Conservation (phyloP, 345 rosid species). For the Diplotaxis tenuifolia region DNA sequence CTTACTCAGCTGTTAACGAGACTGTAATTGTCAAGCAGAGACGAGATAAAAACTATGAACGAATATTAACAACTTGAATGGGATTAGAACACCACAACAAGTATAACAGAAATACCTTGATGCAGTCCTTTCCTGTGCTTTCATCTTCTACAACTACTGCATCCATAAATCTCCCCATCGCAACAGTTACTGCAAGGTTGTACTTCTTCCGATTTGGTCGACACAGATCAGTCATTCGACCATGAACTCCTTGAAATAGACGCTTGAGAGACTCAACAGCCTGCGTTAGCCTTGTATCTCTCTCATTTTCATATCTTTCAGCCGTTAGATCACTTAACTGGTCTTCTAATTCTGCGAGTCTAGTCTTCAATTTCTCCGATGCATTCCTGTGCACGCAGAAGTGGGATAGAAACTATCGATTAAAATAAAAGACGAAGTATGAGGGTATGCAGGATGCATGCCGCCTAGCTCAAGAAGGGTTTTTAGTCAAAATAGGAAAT, state of each 20-base stretch:
- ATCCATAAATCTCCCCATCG: slow-evolving; percentile 99
- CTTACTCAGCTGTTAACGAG: not conserved
- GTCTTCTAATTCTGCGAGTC: slow-evolving; percentile 72
- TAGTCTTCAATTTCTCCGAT: slow-evolving; percentile 69
- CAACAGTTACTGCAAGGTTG: slow-evolving; percentile 96
- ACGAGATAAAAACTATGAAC: slow-evolving; percentile 2
- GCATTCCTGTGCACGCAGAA: slow-evolving; percentile 52
- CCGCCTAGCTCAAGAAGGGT: slow-evolving; percentile 15
- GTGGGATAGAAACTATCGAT: slow-evolving; percentile 5
- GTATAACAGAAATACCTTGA: slow-evolving; percentile 58
- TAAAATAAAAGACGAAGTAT: not conserved
- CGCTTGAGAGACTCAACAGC: slow-evolving; percentile 93
- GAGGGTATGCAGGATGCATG: slow-evolving; percentile 7
- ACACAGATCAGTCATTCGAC: slow-evolving; percentile 96
- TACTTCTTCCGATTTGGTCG: slow-evolving; percentile 89
- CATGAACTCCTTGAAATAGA: slow-evolving; percentile 92
- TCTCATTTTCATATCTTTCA: slow-evolving; percentile 87
- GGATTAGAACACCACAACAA: slow-evolving; percentile 25
- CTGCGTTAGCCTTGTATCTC: slow-evolving; percentile 83
- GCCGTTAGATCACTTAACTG: slow-evolving; percentile 89
- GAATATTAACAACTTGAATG: slow-evolving; percentile 17
- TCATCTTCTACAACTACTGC: slow-evolving; percentile 98
- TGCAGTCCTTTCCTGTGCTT: slow-evolving; percentile 91
- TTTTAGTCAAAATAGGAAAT: not conserved
- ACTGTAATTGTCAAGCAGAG: not conserved